These are phyloP conservation scores for Parsonsia alboflavescens DNA, from an alignment of 257 asterid species.

Conservation along the genomic window DNA sequence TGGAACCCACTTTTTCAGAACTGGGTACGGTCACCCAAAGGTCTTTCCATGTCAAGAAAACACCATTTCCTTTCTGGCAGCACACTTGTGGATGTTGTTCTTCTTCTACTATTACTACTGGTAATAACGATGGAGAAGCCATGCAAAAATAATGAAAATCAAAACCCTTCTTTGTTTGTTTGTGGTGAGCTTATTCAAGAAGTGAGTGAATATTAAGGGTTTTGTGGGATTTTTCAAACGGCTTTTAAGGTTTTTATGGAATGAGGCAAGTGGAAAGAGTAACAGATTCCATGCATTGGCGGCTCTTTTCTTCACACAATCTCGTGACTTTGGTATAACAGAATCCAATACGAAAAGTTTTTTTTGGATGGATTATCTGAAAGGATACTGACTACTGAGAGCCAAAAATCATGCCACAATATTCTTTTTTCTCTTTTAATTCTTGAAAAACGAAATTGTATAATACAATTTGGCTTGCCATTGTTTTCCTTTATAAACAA, in stretches of 20 bases:
- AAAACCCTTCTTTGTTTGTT: not conserved
- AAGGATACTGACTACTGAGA: too few species aligned
- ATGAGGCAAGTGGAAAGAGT: not conserved
- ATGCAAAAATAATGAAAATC: constrained; percentile 1
- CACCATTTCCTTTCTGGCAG: not conserved
- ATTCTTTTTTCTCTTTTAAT: too few species aligned
- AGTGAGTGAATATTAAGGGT: too few species aligned
- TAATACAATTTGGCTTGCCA: too few species aligned
- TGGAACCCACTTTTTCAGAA: constrained; percentile 13
- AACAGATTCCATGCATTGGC: not conserved
- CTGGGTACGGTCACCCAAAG: constrained; percentile 27
- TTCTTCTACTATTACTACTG: not conserved
- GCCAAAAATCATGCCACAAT: too few species aligned
- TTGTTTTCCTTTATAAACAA: too few species aligned
- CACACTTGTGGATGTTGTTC: too few species aligned
- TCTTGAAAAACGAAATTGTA: too few species aligned
- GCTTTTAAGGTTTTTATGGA: not conserved
- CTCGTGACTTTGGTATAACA: constrained; percentile 19
- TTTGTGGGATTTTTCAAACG: not conserved
- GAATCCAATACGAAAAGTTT: not conserved
- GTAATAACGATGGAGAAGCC: not conserved
- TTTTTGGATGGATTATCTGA: too few species aligned
- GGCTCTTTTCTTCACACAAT: constrained; percentile 13
- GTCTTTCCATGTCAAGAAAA: constrained; percentile 39
- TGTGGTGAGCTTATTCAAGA: too few species aligned